A percentile compares a stretch with the other conserved stretches of the same genome.
Conservation (phyloP, 2,329 filamentous ascomycete species). For the Claviceps monticola region DNA sequence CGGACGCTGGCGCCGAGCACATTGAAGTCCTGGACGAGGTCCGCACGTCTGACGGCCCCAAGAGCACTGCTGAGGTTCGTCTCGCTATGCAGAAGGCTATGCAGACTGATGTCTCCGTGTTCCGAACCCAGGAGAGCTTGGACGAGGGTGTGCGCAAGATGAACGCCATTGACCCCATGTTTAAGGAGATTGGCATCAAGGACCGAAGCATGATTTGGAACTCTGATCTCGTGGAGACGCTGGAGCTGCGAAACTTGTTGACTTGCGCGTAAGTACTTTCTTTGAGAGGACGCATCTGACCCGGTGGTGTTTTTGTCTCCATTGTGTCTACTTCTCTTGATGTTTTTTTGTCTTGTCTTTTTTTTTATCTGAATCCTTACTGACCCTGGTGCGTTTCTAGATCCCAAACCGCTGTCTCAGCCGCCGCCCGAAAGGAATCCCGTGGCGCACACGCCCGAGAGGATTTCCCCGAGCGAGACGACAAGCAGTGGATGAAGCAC, state of each 20-base stretch:
- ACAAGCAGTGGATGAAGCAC: conserved; percentile 99
- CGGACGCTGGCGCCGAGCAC: conserved; percentile 78
- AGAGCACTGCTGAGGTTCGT: conserved; percentile 78
- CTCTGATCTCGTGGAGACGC: conserved; percentile 88
- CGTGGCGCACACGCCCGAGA: conserved; percentile 94
- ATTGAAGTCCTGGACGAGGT: conserved; percentile 78
- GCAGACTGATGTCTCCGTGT: conserved; percentile 94
- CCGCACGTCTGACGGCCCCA: conserved; percentile 70
- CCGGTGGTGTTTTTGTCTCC: background rate
- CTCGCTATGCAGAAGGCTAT: conserved; percentile 94
- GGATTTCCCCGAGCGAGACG: conserved; percentile 90
- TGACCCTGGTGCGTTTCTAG: conserved; percentile 24
- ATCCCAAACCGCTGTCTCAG: conserved; percentile 80
- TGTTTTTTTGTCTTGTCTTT: background rate
- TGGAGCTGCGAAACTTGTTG: conserved; percentile 87
- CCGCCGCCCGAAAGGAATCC: conserved; percentile 91
- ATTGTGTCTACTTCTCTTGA: background rate
- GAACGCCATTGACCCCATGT: conserved; percentile 66
- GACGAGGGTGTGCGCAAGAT: conserved; percentile 89
- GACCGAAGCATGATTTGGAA: conserved; percentile 99
- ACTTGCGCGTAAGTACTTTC: conserved; percentile 75
- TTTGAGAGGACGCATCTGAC: too few relatives aligned
- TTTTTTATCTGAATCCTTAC: background rate
- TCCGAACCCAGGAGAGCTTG: conserved; percentile 86
- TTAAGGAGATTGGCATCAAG: conserved; percentile 80